Evolutionary conservation across 768 basidiomycete species (phyloP).

Genomic region (Crepidotus variabilis): DNA sequence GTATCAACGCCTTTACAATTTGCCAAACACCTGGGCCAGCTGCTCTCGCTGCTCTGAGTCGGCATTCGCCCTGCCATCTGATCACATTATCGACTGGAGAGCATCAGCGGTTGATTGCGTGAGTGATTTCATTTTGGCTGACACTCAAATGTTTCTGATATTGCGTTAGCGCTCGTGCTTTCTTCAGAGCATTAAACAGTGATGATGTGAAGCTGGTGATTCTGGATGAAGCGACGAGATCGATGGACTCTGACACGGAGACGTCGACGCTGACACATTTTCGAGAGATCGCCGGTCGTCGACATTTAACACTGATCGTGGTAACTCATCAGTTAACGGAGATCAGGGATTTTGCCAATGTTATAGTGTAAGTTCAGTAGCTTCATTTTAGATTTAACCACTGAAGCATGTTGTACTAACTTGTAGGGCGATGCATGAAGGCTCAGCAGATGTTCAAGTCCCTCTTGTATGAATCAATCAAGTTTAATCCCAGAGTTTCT

Average conservation of each 20-base stretch:
- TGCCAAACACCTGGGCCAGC: slow-evolving; percentile 18
- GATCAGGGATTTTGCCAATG: not conserved
- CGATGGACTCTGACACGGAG: not conserved
- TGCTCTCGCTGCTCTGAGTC: slow-evolving; percentile 25
- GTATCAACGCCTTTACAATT: slow-evolving; percentile 25
- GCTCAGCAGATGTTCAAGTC: not conserved
- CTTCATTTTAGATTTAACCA: not conserved
- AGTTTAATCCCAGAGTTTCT: not conserved
- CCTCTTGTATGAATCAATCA: slow-evolving; percentile 12
- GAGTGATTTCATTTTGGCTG: not conserved
- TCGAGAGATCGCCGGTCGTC: not conserved
- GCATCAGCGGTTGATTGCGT: not conserved
- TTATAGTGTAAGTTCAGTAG: not conserved
- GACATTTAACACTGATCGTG: not conserved
- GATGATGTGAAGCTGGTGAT: not conserved
- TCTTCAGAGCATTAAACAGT: not conserved
- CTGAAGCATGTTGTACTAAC: not conserved
- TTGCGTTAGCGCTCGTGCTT: not conserved
- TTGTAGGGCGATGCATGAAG: not conserved
- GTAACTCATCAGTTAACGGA: not conserved
- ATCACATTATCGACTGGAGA: slow-evolving; percentile 31
- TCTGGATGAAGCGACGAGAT: not conserved
- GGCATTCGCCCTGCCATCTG: slow-evolving; percentile 13
- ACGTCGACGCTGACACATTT: not conserved
- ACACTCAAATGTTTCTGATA: not conserved